Base-by-base conservation (phyloP, 1,284 basidiomycete species). In the Malassezia restricta region DNA sequence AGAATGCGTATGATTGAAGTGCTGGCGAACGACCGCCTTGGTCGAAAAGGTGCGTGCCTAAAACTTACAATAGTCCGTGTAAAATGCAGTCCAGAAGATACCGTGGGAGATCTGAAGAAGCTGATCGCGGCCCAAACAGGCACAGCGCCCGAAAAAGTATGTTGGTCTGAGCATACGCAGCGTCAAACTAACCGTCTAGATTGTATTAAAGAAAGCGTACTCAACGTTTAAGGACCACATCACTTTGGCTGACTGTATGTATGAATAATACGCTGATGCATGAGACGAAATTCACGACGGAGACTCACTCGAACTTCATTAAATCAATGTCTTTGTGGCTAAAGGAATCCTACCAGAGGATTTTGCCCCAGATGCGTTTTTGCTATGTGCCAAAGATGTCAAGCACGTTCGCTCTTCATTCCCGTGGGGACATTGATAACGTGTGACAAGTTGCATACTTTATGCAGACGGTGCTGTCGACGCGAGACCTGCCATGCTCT, bases 41-140 rank as follows among this genome's bases (percentile, higher is more conserved):
- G 92, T 43, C 83, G 87, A 55, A 96, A 94, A 84, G 91, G 91
- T 88, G 41, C 49, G 65, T 47, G 12, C 6, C 8, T 27, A 8
- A 1, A 12, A 43, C 39, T 6, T 35, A 24, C 12, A 32, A 6
- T 47, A 71, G 69, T 72, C 8, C 55, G 68, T 9, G 69, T 72
- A 40, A 72, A 72, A 48, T 69, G 66, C 53, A 61, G 52, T 65
- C 83, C 88, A 5, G 85, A 95, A 12, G 92, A 98, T 74, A 98
- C 92, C 0, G 87, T 98, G 27, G 91, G 91, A 30, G 91, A 95
- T 74, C 78, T 96, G 56, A 98, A 98, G 79, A 86, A 86, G 75
- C 83, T 96, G 54, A 95, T 98, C 62, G 90, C 86, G 2, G 91
- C 90, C 3, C 92, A 98, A 75, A 96, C 83, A 0, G 94, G 92